phyloP scores from a whole-genome alignment of 129 eudicot genomes.

The Helichrysum umbraculigerum region DNA sequence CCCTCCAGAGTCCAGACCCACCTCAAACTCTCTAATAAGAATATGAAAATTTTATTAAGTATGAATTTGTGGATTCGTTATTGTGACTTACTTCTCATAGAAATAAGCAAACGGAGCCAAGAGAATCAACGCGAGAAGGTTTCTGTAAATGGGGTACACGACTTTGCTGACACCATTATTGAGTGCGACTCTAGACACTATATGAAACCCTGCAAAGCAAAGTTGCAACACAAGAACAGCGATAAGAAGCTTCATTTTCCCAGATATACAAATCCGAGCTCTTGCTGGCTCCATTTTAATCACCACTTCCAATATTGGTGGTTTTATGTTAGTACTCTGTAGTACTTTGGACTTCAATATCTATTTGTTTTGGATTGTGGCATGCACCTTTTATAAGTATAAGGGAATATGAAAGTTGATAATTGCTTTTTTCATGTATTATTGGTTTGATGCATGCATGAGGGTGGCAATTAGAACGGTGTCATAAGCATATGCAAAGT shows the following conservation, averaged over 20 bases:
- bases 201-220: constrained; percentile 88
- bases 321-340: not conserved
- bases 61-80: not conserved
- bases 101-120: constrained; percentile 80
- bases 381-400: constrained; percentile 21
- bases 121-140: constrained; percentile 62
- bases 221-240: constrained; percentile 69
- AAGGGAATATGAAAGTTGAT: constrained; percentile 25
- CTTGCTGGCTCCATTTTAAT: constrained; percentile 34
- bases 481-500: constrained; percentile 48
- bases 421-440: constrained; percentile 32
- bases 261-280: constrained; percentile 30
- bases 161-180: constrained; percentile 80
- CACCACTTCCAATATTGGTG: not conserved
- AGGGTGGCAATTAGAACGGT: constrained; percentile 41
- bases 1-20: too few species aligned
- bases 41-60: too few species aligned
- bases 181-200: constrained; percentile 87
- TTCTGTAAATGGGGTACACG: constrained; percentile 81
- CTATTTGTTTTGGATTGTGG: constrained; percentile 5
- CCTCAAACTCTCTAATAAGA: too few species aligned
- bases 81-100: constrained; percentile 58
- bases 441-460: constrained; percentile 46
- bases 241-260: constrained; percentile 58
- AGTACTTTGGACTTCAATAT: constrained; percentile 8